Percentiles rank a stretch among this genome's conserved stretches.
phyloP scores from a whole-genome alignment of 495 filamentous ascomycete genomes.

The Hypomontagnella submonticulosa region DNA sequence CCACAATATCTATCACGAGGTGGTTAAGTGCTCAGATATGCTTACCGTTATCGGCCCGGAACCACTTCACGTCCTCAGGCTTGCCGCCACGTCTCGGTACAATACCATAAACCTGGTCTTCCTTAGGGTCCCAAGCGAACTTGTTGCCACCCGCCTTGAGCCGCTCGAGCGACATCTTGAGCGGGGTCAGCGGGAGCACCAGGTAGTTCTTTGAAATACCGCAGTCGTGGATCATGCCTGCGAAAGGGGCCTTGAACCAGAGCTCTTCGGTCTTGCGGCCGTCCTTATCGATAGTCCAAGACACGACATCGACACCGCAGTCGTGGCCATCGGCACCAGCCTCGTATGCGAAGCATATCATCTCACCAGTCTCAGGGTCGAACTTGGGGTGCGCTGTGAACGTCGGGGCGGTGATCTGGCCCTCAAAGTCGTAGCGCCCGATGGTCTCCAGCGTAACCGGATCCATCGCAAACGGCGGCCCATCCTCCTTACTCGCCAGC shows the following conservation, averaged over 20 bases:
- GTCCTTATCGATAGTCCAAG: slow-evolving; percentile 57
- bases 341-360: slow-evolving; percentile 68
- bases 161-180: slow-evolving; percentile 61
- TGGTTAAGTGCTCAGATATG: background rate
- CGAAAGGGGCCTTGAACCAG: slow-evolving; percentile 63
- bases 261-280: slow-evolving; percentile 57
- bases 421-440: slow-evolving; percentile 66
- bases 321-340: slow-evolving; percentile 58
- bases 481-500: slow-evolving; percentile 66
- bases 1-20: background rate
- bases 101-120: slow-evolving; percentile 63
- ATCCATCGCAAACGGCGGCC: slow-evolving; percentile 66
- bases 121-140: slow-evolving; percentile 65
- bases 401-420: slow-evolving; percentile 62
- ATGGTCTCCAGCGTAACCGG: slow-evolving; percentile 66
- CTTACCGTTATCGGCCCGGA: slow-evolving; percentile 60
- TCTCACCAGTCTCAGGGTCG: slow-evolving; percentile 66
- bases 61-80: slow-evolving; percentile 61
- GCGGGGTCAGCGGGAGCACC: slow-evolving; percentile 63
- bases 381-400: slow-evolving; percentile 73
- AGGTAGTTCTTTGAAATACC: slow-evolving; percentile 64
- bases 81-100: slow-evolving; percentile 61
- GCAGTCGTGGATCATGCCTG: slow-evolving; percentile 68
- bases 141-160: slow-evolving; percentile 66
- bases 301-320: slow-evolving; percentile 59